These are phyloP conservation scores for Rhizophora apiculata DNA, from an alignment of 345 rosid species.

Conservation along the genomic window DNA sequence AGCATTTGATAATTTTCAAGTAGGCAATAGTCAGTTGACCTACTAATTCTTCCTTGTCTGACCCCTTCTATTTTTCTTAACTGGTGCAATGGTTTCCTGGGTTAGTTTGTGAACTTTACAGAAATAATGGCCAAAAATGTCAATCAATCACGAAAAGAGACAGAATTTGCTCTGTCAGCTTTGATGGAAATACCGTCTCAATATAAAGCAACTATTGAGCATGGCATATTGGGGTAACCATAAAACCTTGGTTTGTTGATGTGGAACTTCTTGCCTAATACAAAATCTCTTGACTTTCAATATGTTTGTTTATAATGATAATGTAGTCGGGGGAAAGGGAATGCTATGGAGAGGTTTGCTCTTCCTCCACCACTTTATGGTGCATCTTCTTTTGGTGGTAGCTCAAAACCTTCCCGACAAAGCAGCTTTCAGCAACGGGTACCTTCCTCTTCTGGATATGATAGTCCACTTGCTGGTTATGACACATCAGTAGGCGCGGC, in stretches of 20 bases:
- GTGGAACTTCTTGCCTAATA: neutral
- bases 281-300: neutral
- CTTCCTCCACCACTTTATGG: slow-evolving; percentile 71
- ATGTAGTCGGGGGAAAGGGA: slow-evolving; percentile 50
- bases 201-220: slow-evolving; percentile 89
- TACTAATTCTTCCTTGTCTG: neutral
- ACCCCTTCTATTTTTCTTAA: neutral
- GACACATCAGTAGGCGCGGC: slow-evolving; percentile 32
- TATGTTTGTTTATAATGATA: slow-evolving; percentile 17
- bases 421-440: slow-evolving; percentile 35
- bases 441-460: slow-evolving; percentile 22
- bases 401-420: slow-evolving; percentile 33
- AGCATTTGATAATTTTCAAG: slow-evolving; percentile 98
- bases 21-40: slow-evolving; percentile 10
- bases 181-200: slow-evolving; percentile 96
- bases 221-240: slow-evolving; percentile 69
- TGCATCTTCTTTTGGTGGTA: slow-evolving; percentile 32
- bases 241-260: neutral
- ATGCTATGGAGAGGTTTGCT: slow-evolving; percentile 52
- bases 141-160: slow-evolving; percentile 59
- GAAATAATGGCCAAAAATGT: slow-evolving; percentile 82
- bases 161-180: slow-evolving; percentile 85
- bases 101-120: slow-evolving; percentile 89
- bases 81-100: neutral
- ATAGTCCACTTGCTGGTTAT: slow-evolving; percentile 27